Evolutionary conservation across 2,329 filamentous ascomycete species (phyloP), one percentile per base, ranked within the genome.

Genomic region (Venturia asperata): DNA sequence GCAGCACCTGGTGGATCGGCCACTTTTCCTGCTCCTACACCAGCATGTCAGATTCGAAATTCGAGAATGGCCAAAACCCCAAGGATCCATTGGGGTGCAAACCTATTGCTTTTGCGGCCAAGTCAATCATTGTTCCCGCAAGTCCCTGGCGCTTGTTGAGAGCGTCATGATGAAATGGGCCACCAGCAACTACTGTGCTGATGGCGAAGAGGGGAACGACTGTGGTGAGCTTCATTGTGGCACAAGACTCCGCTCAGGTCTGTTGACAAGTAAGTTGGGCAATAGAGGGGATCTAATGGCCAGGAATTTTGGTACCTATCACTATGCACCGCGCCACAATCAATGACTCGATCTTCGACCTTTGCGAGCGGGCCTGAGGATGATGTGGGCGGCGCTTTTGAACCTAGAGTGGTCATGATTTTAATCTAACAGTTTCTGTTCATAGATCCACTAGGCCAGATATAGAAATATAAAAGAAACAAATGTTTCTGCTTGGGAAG

Each of bases 1-100:
- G 63, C 63, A 15, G 63, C 63, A 9, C 63, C 63, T 56, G 30
- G 21, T 5, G 63, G 63, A 34, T 64, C 63, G 6, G 45, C 27
- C 19, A 64, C 63, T 13, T 64, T 64, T 27, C 45, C 63, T 3
- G 10, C 39, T n/a, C 60, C 60, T 56, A 56, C n/a, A 24, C 52
- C 2, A 21, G 30, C 52, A 37, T 9, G n/a, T 56, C 15, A 56
- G 30, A 13, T 37, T 13, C 1, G 5, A 2, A 5, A 1, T 56
- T 19, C 15, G 17, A 37, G 5, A 37, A n/a, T n/a, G 30, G 30
- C 3, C 30, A 34, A 37, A 4, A 7, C 11, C 2, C 10, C 47
- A 15, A 27, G 9, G 1, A 27, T 13, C 10, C 9, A n/a, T 21
- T 27, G 47, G 21, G 27, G 19, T 37, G 37, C 13, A 24, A 34